These are phyloP conservation scores for Myriosclerotinia duriaeana DNA, from an alignment of 2,329 filamentous ascomycete genomes.

Conservation along the genomic window DNA sequence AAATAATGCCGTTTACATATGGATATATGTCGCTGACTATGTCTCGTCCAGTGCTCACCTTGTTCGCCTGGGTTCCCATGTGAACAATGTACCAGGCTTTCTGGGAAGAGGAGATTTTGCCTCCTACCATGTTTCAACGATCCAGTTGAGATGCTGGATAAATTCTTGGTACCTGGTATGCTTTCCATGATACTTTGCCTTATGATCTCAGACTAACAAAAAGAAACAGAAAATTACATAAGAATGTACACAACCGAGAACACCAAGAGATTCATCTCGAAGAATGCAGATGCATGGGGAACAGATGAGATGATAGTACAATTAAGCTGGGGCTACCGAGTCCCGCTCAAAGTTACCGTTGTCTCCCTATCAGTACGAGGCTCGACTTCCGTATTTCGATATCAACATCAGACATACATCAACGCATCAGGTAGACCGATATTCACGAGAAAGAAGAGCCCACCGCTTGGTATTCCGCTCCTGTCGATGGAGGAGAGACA, in stretches of 20 bases:
- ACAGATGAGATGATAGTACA: slow-evolving; percentile 31
- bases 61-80: slow-evolving; percentile 39
- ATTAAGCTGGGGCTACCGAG: slow-evolving; percentile 37
- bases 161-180: slow-evolving; percentile 38
- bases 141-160: slow-evolving; percentile 37
- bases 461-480: slow-evolving; percentile 37
- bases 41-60: slow-evolving; percentile 36
- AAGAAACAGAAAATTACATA: slow-evolving; percentile 34
- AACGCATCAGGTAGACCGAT: slow-evolving; percentile 26
- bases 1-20: not conserved
- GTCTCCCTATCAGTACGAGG: slow-evolving; percentile 34
- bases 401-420: slow-evolving; percentile 28
- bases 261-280: slow-evolving; percentile 35
- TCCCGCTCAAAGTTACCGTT: slow-evolving; percentile 33
- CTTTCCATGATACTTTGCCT: not conserved
- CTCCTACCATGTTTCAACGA: slow-evolving; percentile 40
- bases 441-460: slow-evolving; percentile 34
- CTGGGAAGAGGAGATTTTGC: slow-evolving; percentile 39
- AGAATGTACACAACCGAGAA: slow-evolving; percentile 36
- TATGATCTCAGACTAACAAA: slow-evolving; percentile 22
- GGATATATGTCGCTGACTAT: not conserved
- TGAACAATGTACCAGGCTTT: slow-evolving; percentile 37
- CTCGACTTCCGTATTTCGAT: slow-evolving; percentile 32
- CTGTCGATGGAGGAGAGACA: slow-evolving; percentile 37
- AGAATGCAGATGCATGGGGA: slow-evolving; percentile 37